Evolutionary conservation across 2,329 filamentous ascomycete species (phyloP), one percentile per base, ranked within the genome.

Genomic region (Fusarium sp.): DNA sequence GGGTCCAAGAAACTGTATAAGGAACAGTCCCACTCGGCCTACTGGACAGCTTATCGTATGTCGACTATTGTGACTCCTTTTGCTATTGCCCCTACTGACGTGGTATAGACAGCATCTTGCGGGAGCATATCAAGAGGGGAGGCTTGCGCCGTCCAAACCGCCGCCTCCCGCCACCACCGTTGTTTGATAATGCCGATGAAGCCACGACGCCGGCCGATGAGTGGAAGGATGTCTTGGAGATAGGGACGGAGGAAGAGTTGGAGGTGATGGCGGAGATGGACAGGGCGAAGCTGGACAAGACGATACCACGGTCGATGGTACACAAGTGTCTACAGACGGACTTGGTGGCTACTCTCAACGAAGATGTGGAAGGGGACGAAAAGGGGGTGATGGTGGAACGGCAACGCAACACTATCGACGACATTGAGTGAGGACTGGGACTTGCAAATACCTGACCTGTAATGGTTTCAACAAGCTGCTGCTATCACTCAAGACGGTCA

Each of bases 41-140:
- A 66, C 58, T 77, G 74, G 74, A 62, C 45, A 8, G 57, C 63
- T 22, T 65, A 56, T 22, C 52, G 72, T 69, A 33, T 63, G 69
- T 41, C 58, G 3, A 22, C 13, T 8, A 5, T 24, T 13, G 52
- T 24, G 16, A 29, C n/a, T 20, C 11, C 2, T 48, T 48, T 33
- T n/a, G 8, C 24, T 22, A 14, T 2, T 20, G 18, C 24, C 39
- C 37, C 20, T 18, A n/a, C 33, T 65, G n/a, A 72, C 72, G 58
- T 69, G 48, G 6, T 16, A n/a, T 27, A 72, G 65, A 54, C 5
- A 52, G 58, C 9, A 45, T 74, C 29, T 33, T 31, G 22, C 31
- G 43, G 18, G 61, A 72, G n/a, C 39, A 57, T 39, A 31, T 41
- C 37, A 24, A 33, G 14, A 43, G 27, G 24, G 24, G 29, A 45